Percentiles rank a stretch among this genome's conserved stretches.
These are phyloP conservation scores for Herpetospermum pedunculosum DNA, from an alignment of 306 rosid genomes.

Conservation along the genomic window DNA sequence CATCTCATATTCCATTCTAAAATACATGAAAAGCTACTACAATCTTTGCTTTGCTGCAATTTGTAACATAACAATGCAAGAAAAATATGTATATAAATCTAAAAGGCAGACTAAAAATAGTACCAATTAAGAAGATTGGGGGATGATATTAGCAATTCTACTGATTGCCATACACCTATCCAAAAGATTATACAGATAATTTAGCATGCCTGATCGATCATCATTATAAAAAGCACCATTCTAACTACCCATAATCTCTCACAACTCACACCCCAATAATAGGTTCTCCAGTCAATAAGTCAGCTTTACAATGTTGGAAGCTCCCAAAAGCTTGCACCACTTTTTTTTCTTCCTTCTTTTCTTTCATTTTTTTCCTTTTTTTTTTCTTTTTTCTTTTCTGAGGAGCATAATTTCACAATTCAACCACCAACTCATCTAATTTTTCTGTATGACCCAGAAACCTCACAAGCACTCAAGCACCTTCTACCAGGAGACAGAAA, in stretches of 20 bases:
- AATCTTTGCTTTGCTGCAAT: not conserved
- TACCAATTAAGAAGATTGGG: not conserved
- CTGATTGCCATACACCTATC: slow-evolving; percentile 38
- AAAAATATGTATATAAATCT: not conserved
- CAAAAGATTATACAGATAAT: slow-evolving; percentile 49
- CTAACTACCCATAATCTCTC: slow-evolving; percentile 50
- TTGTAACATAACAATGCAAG: not conserved
- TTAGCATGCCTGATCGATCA: slow-evolving; percentile 37
- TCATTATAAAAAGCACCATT: slow-evolving; percentile 42
- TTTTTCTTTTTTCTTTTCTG: slow-evolving; percentile 4
- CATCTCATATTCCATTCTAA: not conserved
- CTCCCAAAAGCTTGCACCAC: slow-evolving; percentile 31
- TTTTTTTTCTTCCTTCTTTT: not conserved
- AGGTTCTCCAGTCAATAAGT: slow-evolving; percentile 58
- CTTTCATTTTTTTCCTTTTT: not conserved
- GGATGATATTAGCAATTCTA: slow-evolving; percentile 18
- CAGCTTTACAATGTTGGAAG: slow-evolving; percentile 65
- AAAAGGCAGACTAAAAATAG: not conserved
- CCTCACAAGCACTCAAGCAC: slow-evolving; percentile 34
- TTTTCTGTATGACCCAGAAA: slow-evolving; percentile 38
- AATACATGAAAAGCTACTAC: not conserved
- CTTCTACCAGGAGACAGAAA: slow-evolving; percentile 42
- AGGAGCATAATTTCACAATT: slow-evolving; percentile 15
- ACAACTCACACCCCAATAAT: slow-evolving; percentile 26
- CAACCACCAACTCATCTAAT: slow-evolving; percentile 37